phyloP scores from a whole-genome alignment of 306 rosid species.

The Lagenaria siceraria region DNA sequence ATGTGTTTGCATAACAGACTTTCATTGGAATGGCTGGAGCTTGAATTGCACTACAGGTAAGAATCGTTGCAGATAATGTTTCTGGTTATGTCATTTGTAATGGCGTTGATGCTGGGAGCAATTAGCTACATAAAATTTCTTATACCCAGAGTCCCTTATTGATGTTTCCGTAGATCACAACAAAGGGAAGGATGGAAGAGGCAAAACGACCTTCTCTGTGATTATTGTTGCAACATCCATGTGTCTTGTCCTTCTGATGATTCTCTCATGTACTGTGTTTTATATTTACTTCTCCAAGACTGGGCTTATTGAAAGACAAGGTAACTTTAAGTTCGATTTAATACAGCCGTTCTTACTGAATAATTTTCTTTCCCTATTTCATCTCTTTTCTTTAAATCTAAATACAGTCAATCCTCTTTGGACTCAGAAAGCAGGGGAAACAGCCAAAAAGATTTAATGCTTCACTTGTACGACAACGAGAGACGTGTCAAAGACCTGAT shows the following conservation, averaged over 20 bases:
- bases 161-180: neutral
- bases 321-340: conserved; percentile 17
- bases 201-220: conserved; percentile 24
- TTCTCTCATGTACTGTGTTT: conserved; percentile 30
- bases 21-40: conserved; percentile 44
- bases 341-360: neutral
- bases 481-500: conserved; percentile 19
- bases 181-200: conserved; percentile 14
- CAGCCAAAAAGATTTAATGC: conserved; percentile 28
- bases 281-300: conserved; percentile 33
- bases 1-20: conserved; percentile 41
- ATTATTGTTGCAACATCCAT: conserved; percentile 23
- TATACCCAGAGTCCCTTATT: neutral
- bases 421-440: conserved; percentile 38
- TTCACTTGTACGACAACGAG: conserved; percentile 31
- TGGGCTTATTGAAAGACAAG: conserved; percentile 27
- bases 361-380: neutral
- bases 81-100: neutral
- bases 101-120: neutral
- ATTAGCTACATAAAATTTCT: neutral
- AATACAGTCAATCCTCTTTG: conserved; percentile 11
- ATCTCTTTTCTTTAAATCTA: conserved; percentile 11
- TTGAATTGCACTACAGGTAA: conserved; percentile 45
- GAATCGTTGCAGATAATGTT: neutral
- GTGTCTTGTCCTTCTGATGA: conserved; percentile 23